A percentile compares a stretch with the other conserved stretches of the same genome.
Evolutionary conservation across 805 yeast genomes (phyloP).

Genomic region (Starmerella sp.): DNA sequence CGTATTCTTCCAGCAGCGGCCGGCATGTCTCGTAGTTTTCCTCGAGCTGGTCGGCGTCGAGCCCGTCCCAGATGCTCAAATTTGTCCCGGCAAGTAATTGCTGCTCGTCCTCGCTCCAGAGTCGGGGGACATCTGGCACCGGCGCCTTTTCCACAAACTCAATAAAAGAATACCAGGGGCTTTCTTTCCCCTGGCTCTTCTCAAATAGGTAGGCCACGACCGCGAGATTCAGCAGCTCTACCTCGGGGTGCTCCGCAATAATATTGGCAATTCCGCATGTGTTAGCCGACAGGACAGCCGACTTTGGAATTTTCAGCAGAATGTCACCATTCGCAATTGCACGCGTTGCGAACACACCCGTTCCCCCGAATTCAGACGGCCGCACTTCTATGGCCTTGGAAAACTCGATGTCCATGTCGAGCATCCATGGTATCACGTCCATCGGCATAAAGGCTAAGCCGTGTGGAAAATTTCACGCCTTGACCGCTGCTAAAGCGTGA

Average conservation of each 20-base stretch:
- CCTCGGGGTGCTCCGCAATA: conserved; percentile 41
- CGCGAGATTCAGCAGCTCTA: conserved; percentile 57
- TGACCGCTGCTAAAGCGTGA: no score
- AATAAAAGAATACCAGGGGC: conserved; percentile 76
- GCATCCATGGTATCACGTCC: conserved; percentile 2
- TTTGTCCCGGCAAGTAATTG: conserved; percentile 48
- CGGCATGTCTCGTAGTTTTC: conserved; percentile 23
- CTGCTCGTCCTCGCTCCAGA: conserved; percentile 49
- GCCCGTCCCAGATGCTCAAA: conserved; percentile 46
- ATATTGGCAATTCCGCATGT: conserved; percentile 50
- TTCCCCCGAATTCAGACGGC: conserved; percentile 47
- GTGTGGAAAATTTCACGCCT: neutral
- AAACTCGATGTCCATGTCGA: conserved; percentile 42
- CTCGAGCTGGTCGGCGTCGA: conserved; percentile 37
- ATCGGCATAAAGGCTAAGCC: neutral
- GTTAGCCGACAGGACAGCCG: conserved; percentile 26
- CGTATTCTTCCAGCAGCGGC: conserved; percentile 29
- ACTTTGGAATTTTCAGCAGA: conserved; percentile 29
- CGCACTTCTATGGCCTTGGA: conserved; percentile 39
- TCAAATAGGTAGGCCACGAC: conserved; percentile 67
- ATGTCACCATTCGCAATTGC: conserved; percentile 32
- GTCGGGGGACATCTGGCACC: conserved; percentile 43
- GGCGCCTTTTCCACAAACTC: conserved; percentile 34
- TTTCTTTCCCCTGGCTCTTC: conserved; percentile 39
- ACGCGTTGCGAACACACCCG: conserved; percentile 56